These are phyloP conservation scores for Dipodascopsis tothii DNA, from an alignment of 805 yeast species.

Conservation along the genomic window DNA sequence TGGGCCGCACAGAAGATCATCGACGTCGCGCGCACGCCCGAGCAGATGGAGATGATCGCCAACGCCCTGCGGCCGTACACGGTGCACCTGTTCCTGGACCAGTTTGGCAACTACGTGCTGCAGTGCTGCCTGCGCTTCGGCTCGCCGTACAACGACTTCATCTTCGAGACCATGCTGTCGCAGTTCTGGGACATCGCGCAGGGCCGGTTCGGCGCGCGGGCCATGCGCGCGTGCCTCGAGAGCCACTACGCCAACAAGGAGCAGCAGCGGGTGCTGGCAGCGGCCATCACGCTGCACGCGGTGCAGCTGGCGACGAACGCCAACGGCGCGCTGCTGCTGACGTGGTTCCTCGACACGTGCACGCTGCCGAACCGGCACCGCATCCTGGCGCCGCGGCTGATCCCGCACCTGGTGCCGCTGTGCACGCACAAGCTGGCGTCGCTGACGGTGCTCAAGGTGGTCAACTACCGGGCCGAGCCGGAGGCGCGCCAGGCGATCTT, in stretches of 20 bases:
- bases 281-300: conserved; percentile 68
- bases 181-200: conserved; percentile 74
- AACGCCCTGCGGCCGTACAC: conserved; percentile 70
- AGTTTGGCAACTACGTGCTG: conserved; percentile 91
- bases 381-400: conserved; percentile 54
- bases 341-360: conserved; percentile 92
- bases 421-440: conserved; percentile 81
- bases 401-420: conserved; percentile 54
- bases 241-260: conserved; percentile 59
- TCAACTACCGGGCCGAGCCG: conserved; percentile 60
- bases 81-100: conserved; percentile 82
- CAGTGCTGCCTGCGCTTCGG: conserved; percentile 92
- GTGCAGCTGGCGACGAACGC: conserved; percentile 72
- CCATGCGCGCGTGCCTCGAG: conserved; percentile 87
- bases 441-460: conserved; percentile 68
- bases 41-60: conserved; percentile 59
- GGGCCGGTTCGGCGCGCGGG: conserved; percentile 91
- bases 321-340: conserved; percentile 81
- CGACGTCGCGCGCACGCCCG: conserved; percentile 56
- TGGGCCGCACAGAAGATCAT: conserved; percentile 98
- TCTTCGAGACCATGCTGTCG: conserved; percentile 72
- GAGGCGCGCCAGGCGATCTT: conserved; percentile 56
- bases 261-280: conserved; percentile 65
- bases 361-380: conserved; percentile 56
- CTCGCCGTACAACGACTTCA: conserved; percentile 79